These are phyloP conservation scores for Emydomyces testavorans DNA, from an alignment of 2,329 filamentous ascomycete species.

Conservation along the genomic window DNA sequence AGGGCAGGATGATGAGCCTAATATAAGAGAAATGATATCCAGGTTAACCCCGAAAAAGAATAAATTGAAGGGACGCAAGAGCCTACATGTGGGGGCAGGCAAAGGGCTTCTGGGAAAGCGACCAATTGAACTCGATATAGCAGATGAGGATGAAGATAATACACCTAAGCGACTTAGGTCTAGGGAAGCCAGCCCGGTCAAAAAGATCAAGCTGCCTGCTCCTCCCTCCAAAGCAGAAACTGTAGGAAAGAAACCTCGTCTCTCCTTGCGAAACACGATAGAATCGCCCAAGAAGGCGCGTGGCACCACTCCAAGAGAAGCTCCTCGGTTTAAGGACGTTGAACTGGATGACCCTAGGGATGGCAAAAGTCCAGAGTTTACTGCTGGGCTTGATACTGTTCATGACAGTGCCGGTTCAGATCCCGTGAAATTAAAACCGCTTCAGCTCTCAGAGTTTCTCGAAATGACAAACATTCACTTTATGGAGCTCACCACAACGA, in stretches of 20 bases:
- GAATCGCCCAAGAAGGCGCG: conserved; percentile 22
- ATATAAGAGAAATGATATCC: conserved; percentile 64
- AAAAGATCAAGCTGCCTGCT: conserved; percentile 58
- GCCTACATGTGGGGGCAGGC: conserved; percentile 63
- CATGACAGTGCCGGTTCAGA: neutral
- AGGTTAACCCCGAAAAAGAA: conserved; percentile 67
- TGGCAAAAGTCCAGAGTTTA: conserved; percentile 15
- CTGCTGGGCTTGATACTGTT: conserved; percentile 26
- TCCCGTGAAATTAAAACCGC: conserved; percentile 41
- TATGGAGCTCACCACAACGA: conserved; percentile 96
- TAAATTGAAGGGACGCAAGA: conserved; percentile 56
- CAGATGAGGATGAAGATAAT: conserved; percentile 48
- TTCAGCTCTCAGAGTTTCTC: conserved; percentile 83
- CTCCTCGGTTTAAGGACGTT: conserved; percentile 21
- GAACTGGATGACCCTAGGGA: neutral
- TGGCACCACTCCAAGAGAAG: conserved; percentile 23
- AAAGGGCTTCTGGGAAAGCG: conserved; percentile 63
- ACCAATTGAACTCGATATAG: conserved; percentile 57
- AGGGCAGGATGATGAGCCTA: conserved; percentile 53
- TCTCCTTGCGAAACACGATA: conserved; percentile 36
- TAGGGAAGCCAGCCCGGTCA: conserved; percentile 64
- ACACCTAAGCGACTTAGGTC: conserved; percentile 56
- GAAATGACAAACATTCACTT: conserved; percentile 95
- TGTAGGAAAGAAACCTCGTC: conserved; percentile 45
- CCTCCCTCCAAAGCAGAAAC: conserved; percentile 57